Percentiles rank a stretch among this genome's conserved stretches.
Evolutionary conservation across 1,284 basidiomycete genomes (phyloP).

Genomic region (Rugiboletus extremiorientalis): DNA sequence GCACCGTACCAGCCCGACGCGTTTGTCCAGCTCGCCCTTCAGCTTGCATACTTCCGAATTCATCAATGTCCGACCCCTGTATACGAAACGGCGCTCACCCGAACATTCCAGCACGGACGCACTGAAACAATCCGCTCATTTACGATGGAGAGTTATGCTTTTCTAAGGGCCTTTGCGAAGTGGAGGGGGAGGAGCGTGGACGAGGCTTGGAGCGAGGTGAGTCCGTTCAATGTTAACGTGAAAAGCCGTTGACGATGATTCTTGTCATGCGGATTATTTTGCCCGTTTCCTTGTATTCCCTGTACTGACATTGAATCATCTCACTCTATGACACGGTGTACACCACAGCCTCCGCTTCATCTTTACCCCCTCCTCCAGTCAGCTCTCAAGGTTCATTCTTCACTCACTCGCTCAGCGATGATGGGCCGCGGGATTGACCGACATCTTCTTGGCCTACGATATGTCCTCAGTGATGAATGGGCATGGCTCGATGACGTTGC

Average conservation of each 20-base stretch:
- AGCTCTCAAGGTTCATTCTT: conserved; percentile 76
- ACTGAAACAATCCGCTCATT: conserved; percentile 91
- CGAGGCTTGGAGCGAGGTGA: conserved; percentile 12
- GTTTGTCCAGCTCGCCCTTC: conserved; percentile 91
- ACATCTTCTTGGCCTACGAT: conserved; percentile 85
- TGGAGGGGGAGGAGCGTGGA: conserved; percentile 14
- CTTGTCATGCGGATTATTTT: neutral
- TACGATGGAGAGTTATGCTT: conserved; percentile 75
- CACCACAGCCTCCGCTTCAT: conserved; percentile 14
- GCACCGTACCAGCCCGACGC: conserved; percentile 85
- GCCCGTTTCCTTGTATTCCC: neutral
- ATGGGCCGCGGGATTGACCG: conserved; percentile 89
- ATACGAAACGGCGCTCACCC: conserved; percentile 93
- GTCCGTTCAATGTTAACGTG: neutral
- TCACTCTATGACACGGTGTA: neutral
- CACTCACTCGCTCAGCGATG: conserved; percentile 77
- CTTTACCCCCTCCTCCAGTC: conserved; percentile 45
- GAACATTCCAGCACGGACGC: conserved; percentile 88
- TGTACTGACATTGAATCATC: neutral
- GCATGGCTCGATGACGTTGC: conserved; percentile 29
- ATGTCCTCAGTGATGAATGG: conserved; percentile 52
- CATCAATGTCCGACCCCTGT: conserved; percentile 84
- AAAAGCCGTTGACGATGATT: neutral
- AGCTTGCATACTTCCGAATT: conserved; percentile 88
- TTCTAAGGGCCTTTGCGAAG: conserved; percentile 40